A percentile compares a stretch with the other conserved stretches of the same genome.
Evolutionary conservation across 2,329 filamentous ascomycete species (phyloP).

Genomic region (Nigrospora sphaerica): DNA sequence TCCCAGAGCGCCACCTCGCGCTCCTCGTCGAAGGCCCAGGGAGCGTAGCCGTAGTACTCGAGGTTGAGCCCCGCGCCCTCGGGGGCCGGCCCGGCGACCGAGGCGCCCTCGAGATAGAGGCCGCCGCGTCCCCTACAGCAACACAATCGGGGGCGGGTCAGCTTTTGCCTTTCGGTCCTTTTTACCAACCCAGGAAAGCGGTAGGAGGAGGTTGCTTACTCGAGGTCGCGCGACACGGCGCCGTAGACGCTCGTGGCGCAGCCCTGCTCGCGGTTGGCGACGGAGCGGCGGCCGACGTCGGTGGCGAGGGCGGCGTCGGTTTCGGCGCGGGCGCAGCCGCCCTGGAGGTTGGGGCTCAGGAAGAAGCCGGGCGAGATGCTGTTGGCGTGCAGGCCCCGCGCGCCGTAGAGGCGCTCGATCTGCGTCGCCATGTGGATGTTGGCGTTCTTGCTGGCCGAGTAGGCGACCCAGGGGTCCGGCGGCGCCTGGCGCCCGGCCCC

Average conservation of each 20-base stretch:
- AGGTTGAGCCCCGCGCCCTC: constrained; percentile 3
- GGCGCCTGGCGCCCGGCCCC: constrained; percentile 7
- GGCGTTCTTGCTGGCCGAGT: constrained; percentile 34
- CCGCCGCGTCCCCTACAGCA: constrained; percentile 25
- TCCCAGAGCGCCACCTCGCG: constrained; percentile 31
- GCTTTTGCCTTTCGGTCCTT: no score
- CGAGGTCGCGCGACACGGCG: constrained; percentile 28
- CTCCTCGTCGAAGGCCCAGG: constrained; percentile 27
- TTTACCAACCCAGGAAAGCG: no score
- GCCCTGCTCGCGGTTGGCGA: constrained; percentile 30
- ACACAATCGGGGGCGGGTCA: no score
- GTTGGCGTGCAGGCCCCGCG: constrained; percentile 29
- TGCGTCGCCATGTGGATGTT: constrained; percentile 35
- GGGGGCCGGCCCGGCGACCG: constrained; percentile 20
- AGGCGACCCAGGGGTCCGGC: constrained; percentile 29
- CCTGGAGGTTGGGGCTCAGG: constrained; percentile 19
- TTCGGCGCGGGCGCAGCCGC: constrained; percentile 11
- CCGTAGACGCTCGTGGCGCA: constrained; percentile 37
- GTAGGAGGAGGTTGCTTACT: constrained; percentile 11
- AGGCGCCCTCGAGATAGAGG: constrained; percentile 32
- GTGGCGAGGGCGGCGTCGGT: constrained; percentile 7
- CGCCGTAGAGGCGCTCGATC: constrained; percentile 37
- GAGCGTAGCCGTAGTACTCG: constrained; percentile 14
- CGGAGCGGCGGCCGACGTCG: constrained; percentile 4
- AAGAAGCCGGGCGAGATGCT: constrained; percentile 39